Evolutionary conservation across 2,329 filamentous ascomycete species (phyloP).

Genomic region (Didymosphaeria variabile): DNA sequence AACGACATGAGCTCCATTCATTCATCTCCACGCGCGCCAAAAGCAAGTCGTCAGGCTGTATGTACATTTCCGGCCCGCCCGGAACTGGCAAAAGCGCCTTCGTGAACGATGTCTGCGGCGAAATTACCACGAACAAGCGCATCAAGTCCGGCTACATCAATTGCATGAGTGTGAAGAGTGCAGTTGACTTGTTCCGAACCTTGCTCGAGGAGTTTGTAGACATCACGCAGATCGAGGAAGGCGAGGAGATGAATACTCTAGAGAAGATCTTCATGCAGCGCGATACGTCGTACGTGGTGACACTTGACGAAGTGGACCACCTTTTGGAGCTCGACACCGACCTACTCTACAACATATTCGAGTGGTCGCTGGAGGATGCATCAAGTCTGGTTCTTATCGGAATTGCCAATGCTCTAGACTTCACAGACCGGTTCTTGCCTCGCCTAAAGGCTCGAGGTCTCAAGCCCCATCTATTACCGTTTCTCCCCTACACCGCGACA

Average conservation of each 20-base stretch:
- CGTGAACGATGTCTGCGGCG: constrained; percentile 78
- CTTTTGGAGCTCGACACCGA: constrained; percentile 88
- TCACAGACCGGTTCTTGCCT: constrained; percentile 94
- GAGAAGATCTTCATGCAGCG: constrained; percentile 75
- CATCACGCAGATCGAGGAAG: constrained; percentile 67
- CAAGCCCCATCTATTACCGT: constrained; percentile 87
- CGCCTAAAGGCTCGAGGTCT: constrained; percentile 91
- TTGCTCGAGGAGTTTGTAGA: constrained; percentile 75
- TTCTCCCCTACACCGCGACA: constrained; percentile 86
- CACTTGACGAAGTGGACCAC: constrained; percentile 94
- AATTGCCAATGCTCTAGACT: constrained; percentile 93
- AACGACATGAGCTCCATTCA: constrained; percentile 69
- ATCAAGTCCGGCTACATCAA: constrained; percentile 85
- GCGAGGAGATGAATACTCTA: constrained; percentile 72
- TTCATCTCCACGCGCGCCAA: constrained; percentile 75
- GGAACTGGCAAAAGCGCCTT: constrained; percentile 97
- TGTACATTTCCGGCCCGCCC: constrained; percentile 94
- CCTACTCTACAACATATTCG: constrained; percentile 91
- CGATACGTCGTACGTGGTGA: constrained; percentile 75
- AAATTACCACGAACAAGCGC: constrained; percentile 60
- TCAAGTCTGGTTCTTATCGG: constrained; percentile 87
- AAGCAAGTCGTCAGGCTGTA: constrained; percentile 74
- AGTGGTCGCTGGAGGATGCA: constrained; percentile 86
- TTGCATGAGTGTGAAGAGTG: constrained; percentile 94
- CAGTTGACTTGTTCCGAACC: constrained; percentile 83